Conservation (phyloP, 176 grass and related monocot species). For the Sorghum bicolor region DNA sequence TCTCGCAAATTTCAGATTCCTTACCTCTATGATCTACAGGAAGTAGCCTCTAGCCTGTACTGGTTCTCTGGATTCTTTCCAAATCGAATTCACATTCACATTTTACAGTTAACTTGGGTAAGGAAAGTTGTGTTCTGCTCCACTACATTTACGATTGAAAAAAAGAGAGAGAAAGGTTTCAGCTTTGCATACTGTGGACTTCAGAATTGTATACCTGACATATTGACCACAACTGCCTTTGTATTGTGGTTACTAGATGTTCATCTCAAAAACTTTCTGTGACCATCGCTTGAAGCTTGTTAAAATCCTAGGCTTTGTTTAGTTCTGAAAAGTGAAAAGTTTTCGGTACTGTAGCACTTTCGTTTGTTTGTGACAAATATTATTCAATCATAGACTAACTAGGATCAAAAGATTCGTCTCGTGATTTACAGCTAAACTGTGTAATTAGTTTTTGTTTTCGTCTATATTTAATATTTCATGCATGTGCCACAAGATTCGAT, state of each 20-base stretch:
- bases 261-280: background rate
- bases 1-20: conserved; percentile 3
- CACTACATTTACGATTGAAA: background rate
- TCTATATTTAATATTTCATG: no score
- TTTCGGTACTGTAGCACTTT: no score
- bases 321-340: no score
- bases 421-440: no score
- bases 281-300: no score
- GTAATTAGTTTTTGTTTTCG: no score
- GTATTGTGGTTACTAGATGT: background rate
- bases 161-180: background rate
- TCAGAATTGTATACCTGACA: background rate
- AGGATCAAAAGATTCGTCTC: no score
- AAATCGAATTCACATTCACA: background rate
- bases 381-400: no score
- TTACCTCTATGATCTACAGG: background rate
- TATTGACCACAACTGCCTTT: background rate
- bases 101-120: background rate
- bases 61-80: background rate
- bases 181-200: background rate
- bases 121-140: background rate
- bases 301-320: no score
- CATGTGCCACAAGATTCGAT: no score
- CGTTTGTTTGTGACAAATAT: no score
- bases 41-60: background rate